Base-by-base conservation (phyloP, 2,329 filamentous ascomycete genomes). In the Fusarium acutatum region DNA sequence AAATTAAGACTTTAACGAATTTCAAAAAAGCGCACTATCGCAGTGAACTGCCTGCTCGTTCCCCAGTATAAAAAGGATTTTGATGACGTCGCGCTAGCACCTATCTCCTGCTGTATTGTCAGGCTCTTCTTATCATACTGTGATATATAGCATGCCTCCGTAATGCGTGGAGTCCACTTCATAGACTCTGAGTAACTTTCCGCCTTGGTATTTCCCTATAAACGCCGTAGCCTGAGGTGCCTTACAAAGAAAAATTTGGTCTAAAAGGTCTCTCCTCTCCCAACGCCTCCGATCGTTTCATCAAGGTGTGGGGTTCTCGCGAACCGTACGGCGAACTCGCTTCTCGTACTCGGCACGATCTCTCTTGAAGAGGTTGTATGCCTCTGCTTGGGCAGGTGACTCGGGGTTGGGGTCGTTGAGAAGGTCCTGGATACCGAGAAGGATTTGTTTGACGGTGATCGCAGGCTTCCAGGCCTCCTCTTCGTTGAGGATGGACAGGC, bases 401-500 rank as follows among this genome's bases (percentile, higher is more conserved):
- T 99, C 96, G 7, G 96, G 96, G 81, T 99, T 99, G 22, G 97
- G 96, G 79, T 98, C 96, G 82, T 99, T 93, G 44, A 99, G 91
- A 4, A 99, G 89, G 78, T 97, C 96, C 83, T 99, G 96, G 65
- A 99, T 97, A 54, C 96, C 96, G 3, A 98, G 88, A 11, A 98
- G 89, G 73, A 99, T 98, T 84, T 98, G 95, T 85, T 98, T 98
- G 82, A 99, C 94, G 1, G 96, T 99, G 79, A 99, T 99, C 12
- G 96, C 96, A 2, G 96, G 97, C 83, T 97, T 97, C 96, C 97
- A 99, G 12, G 94, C 95, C 82, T 99, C 96, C 79, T 99, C 96
- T 82, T 99, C 97, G 84, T 98, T 99, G 75, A 99, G 85, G 75
- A 99, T 99, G 34, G 94, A 97, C 28, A 99, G 89, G 81, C 96